Evolutionary conservation across 768 basidiomycete species (phyloP).

Genomic region (Pilatotrama ljubarskyi): DNA sequence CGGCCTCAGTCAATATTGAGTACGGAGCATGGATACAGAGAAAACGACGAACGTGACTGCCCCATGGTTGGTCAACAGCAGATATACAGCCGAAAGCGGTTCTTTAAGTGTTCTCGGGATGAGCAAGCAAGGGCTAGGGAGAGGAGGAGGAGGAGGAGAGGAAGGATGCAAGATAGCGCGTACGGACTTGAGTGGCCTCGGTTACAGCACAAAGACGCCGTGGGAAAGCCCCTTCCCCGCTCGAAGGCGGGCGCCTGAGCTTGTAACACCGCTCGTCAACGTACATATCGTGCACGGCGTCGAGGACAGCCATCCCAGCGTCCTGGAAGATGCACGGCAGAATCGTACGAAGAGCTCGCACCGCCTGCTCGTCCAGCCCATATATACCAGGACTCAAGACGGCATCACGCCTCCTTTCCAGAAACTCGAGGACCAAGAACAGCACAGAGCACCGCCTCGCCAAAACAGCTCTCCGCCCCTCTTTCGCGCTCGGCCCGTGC

Average conservation of each 20-base stretch:
- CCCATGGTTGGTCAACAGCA: conserved; percentile 54
- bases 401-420: conserved; percentile 9
- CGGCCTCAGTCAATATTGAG: conserved; percentile 10
- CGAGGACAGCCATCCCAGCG: conserved; percentile 18
- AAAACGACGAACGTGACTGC: conserved; percentile 69
- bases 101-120: not conserved
- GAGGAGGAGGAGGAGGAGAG: not conserved
- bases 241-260: not conserved
- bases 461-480: not conserved
- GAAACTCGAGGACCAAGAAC: conserved; percentile 8
- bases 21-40: not conserved
- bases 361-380: conserved; percentile 4
- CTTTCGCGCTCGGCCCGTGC: conserved; percentile 6
- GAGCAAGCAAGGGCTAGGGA: not conserved
- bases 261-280: not conserved
- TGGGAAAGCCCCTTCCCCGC: conserved; percentile 15
- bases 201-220: conserved; percentile 19
- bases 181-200: conserved; percentile 2
- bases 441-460: conserved; percentile 16
- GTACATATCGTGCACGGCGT: conserved; percentile 7
- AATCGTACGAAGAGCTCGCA: conserved; percentile 1
- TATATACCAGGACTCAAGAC: conserved; percentile 9
- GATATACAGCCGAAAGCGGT: not conserved
- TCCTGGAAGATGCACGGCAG: conserved; percentile 13
- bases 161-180: conserved; percentile 7